These are phyloP conservation scores for Fomitiporia mediterranea DNA, from an alignment of 1,284 basidiomycete species.

Conservation along the genomic window DNA sequence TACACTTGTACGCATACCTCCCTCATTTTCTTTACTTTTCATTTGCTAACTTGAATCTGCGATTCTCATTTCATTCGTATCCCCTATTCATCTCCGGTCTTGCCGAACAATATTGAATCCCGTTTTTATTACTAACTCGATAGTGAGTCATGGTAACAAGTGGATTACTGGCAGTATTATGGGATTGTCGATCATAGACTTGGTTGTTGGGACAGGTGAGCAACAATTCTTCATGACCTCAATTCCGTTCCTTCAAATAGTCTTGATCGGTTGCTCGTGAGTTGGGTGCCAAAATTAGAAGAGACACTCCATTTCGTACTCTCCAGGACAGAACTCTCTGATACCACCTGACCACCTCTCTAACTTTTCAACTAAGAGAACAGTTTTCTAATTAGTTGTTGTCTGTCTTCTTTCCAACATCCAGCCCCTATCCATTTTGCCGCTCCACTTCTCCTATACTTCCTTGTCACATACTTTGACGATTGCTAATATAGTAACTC, in stretches of 20 bases:
- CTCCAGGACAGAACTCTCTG: background rate
- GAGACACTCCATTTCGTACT: background rate
- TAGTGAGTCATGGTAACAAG: conserved; percentile 22
- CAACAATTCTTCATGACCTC: background rate
- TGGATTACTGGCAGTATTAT: conserved; percentile 22
- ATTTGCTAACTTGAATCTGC: background rate
- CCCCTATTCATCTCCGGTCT: background rate
- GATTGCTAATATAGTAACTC: background rate
- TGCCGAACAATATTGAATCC: background rate
- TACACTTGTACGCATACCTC: conserved; percentile 24
- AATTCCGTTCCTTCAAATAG: background rate
- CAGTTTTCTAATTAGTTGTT: background rate
- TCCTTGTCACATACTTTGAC: background rate
- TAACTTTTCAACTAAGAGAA: too few relatives aligned
- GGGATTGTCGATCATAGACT: conserved; percentile 24
- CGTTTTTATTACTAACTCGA: background rate
- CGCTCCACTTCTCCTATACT: background rate
- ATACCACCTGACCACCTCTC: background rate
- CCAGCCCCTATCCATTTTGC: background rate
- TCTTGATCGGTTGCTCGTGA: background rate
- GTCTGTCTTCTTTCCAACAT: background rate
- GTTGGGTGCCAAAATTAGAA: too few relatives aligned
- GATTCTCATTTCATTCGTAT: background rate
- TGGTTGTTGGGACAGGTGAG: conserved; percentile 27
- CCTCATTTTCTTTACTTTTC: too few relatives aligned